Conservation (phyloP, 2,329 filamentous ascomycete genomes). For the Claviceps africana region DNA sequence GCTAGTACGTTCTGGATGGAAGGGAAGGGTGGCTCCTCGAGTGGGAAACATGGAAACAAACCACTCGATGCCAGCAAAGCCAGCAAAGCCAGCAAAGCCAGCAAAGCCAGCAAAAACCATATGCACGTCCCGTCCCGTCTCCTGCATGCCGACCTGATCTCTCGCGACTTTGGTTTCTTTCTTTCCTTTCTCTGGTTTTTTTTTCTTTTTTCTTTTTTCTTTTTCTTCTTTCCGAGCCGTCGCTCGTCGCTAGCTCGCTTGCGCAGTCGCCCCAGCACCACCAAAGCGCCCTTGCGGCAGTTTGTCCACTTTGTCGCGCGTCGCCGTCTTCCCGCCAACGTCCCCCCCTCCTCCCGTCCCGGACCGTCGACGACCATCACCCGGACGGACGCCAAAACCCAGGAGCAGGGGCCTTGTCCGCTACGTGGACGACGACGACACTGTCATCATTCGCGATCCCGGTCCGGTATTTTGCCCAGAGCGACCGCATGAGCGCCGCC, state of each 20-base stretch:
- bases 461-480: neutral
- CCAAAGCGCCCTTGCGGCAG: neutral
- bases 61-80: no score
- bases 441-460: neutral
- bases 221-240: no score
- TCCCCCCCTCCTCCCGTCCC: neutral
- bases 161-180: neutral
- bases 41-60: neutral
- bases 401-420: neutral
- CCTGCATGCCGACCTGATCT: neutral
- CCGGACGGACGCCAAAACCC: neutral
- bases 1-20: neutral
- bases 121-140: neutral
- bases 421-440: neutral
- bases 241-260: neutral
- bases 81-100: no score
- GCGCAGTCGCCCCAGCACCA: neutral
- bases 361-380: neutral
- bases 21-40: neutral
- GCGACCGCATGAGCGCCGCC: neutral
- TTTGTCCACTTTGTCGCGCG: no score
- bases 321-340: neutral
- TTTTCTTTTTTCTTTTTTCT: no score
- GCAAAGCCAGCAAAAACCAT: no score
- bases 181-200: neutral